These are phyloP conservation scores for Solanum corneliomulleri DNA, from an alignment of 257 asterid species.

Conservation along the genomic window DNA sequence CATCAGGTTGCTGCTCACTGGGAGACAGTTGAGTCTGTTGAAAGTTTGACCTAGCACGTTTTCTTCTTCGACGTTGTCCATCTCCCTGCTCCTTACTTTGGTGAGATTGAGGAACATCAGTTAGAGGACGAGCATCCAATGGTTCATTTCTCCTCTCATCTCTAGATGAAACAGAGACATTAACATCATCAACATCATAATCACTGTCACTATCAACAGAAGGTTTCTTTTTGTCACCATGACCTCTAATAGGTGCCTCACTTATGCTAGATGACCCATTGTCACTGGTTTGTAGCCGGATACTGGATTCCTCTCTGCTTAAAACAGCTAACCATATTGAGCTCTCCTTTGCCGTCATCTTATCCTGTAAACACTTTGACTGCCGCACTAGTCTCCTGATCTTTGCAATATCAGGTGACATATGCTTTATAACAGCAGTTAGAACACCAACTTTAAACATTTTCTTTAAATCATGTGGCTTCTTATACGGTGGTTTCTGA, in stretches of 20 bases:
- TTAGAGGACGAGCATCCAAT: constrained; percentile 4
- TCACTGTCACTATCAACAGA: constrained; percentile 51
- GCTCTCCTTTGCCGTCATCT: constrained; percentile 87
- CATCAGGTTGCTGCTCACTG: constrained; percentile 13
- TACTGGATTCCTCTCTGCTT: constrained; percentile 50
- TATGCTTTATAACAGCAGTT: constrained; percentile 64
- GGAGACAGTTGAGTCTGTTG: constrained; percentile 15
- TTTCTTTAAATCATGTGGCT: constrained; percentile 66
- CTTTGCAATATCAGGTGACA: constrained; percentile 71
- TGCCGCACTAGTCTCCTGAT: constrained; percentile 46
- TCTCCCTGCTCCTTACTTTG: constrained; percentile 19
- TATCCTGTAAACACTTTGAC: constrained; percentile 80
- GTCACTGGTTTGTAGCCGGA: constrained; percentile 49
- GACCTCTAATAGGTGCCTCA: constrained; percentile 39
- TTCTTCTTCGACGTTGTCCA: constrained; percentile 21
- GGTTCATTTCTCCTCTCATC: constrained; percentile 30
- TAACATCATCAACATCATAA: constrained; percentile 58
- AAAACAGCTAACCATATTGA: constrained; percentile 62
- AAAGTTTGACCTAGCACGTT: constrained; percentile 15
- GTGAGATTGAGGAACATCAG: constrained; percentile 9
- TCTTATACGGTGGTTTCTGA: constrained; percentile 45
- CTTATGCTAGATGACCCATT: constrained; percentile 59
- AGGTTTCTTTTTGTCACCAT: constrained; percentile 37
- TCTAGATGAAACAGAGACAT: constrained; percentile 57
- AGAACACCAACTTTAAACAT: constrained; percentile 62